Base-by-base conservation (phyloP, 2,329 filamentous ascomycete genomes). In the Penicillium sp. region DNA sequence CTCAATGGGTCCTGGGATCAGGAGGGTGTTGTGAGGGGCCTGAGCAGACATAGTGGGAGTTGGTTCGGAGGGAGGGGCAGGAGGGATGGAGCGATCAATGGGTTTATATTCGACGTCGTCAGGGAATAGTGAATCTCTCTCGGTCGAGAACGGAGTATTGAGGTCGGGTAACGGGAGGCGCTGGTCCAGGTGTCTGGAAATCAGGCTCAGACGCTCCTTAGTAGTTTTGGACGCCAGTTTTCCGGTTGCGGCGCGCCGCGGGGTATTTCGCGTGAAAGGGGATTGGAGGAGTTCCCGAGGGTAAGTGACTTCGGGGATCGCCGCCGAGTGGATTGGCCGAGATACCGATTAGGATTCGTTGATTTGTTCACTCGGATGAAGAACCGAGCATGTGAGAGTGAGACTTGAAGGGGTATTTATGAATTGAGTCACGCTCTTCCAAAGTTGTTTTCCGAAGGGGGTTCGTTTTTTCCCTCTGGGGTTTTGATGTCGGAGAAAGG, bases 1-100 rank as follows among this genome's bases (percentile, higher is more conserved):
- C 81, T 97, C 93, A 76, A 97, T 96, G 71, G 94, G 94, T 63
- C 94, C 94, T 50, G 94, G 94, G 72, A 99, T 97, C 79, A 99
- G 86, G 78, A 99, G 82, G 56, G 93, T 88, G 53, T 85, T 81
- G 72, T 89, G 86, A 56, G 82, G 75, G 54, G 83, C 69, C 77
- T 88, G 85, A 55, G 69, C 73, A 41, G 84, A 86, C 83, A 86
- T 86, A 54, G 70, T 82, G 69, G 68, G 64, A 50, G 67, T 60
- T 51, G 66, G 62, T 59, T 65, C 51, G 52, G 61, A 53, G 52
- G 59, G 52, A 46, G 64, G 63, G 56, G 69, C 61, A 59, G 64
- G 65, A 59, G 60, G 59, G 55, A 65, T 54, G 7, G 70, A 68
- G 54, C 70, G 68, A 61, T 75, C 69, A 65, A 75, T 61, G 56